phyloP scores from a whole-genome alignment of 1,284 basidiomycete genomes.

The Tranzscheliella williamsii region DNA sequence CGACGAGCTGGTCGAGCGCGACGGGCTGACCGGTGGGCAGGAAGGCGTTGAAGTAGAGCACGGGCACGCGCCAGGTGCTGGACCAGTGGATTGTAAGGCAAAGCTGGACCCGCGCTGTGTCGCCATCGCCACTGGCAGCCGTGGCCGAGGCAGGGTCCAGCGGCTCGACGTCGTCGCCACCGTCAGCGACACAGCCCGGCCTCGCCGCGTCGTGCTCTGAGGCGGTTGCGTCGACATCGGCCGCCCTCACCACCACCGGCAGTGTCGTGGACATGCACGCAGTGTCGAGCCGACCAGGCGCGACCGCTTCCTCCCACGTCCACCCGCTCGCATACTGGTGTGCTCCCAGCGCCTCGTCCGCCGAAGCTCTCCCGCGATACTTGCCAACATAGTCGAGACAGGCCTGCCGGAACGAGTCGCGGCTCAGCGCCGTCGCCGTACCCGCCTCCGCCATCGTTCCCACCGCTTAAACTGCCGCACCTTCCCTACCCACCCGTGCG shows the following conservation, averaged over 20 bases:
- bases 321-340: conserved; percentile 8
- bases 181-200: too few species aligned
- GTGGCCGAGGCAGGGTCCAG: neutral
- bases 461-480: too few species aligned
- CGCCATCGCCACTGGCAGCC: too few species aligned
- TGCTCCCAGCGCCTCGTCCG: neutral
- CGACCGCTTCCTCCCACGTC: conserved; percentile 1
- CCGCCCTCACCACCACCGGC: too few species aligned
- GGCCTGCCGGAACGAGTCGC: neutral
- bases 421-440: too few species aligned
- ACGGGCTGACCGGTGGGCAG: conserved; percentile 1
- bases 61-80: conserved; percentile 10
- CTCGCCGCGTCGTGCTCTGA: too few species aligned
- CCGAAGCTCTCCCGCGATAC: neutral
- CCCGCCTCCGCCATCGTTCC: too few species aligned
- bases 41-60: conserved; percentile 15
- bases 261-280: neutral
- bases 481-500: too few species aligned
- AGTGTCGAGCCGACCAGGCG: neutral
- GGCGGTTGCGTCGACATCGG: too few species aligned
- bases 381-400: neutral
- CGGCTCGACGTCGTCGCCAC: too few species aligned
- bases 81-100: conserved; percentile 11
- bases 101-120: too few species aligned
- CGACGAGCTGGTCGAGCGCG: neutral